These are phyloP conservation scores for Zygoascus bituminiphila DNA, from an alignment of 805 yeast genomes.

Conservation along the genomic window DNA sequence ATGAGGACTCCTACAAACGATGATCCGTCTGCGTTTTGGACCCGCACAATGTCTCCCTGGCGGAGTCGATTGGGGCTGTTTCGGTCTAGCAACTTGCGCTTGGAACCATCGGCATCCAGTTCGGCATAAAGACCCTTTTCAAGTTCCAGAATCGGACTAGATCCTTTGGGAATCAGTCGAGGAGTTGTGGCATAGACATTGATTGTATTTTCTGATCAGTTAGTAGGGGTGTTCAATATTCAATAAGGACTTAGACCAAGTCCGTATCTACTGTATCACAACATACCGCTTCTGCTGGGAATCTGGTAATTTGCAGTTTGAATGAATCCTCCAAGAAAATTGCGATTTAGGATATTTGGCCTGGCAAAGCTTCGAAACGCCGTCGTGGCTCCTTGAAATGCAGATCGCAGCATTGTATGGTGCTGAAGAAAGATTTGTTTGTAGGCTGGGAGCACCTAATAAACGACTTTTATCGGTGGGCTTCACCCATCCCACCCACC, in stretches of 20 bases:
- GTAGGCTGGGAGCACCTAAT: neutral
- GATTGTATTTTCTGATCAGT: constrained; percentile 23
- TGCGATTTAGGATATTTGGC: neutral
- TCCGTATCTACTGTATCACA: too few species aligned
- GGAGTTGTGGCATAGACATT: constrained; percentile 30
- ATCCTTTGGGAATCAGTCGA: constrained; percentile 25
- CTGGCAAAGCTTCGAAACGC: neutral
- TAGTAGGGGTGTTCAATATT: too few species aligned
- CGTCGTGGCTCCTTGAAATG: neutral
- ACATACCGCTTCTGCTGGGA: constrained; percentile 4
- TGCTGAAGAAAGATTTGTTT: neutral
- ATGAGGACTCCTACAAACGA: constrained; percentile 70
- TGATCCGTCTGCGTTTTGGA: constrained; percentile 53
- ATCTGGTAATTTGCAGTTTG: neutral
- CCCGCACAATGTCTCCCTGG: constrained; percentile 76
- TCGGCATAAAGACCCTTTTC: constrained; percentile 44
- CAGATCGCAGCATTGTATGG: constrained; percentile 1
- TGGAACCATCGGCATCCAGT: constrained; percentile 67
- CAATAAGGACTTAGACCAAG: too few species aligned
- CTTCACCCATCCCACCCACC: neutral
- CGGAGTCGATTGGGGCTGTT: constrained; percentile 44
- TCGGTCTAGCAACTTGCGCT: constrained; percentile 46
- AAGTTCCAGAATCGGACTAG: constrained; percentile 35
- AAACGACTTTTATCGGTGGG: neutral
- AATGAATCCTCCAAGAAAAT: neutral